Percentiles rank a stretch among this genome's conserved stretches.
Evolutionary conservation across 2,329 filamentous ascomycete genomes (phyloP).

Genomic region (Lachnellula suecica): DNA sequence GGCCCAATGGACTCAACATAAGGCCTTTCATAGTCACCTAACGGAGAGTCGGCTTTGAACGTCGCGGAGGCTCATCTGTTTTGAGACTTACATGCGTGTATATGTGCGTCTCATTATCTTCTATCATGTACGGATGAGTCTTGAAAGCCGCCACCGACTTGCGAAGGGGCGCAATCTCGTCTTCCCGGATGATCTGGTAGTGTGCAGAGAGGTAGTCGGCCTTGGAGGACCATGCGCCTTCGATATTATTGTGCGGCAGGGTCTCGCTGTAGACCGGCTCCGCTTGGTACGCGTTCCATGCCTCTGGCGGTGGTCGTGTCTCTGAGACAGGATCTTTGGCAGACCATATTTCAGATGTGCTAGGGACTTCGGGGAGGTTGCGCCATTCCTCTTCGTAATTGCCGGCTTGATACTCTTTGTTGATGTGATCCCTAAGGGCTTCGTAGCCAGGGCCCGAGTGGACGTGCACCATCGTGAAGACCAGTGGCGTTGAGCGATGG

Average conservation of each 20-base stretch:
- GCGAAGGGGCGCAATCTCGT: slow-evolving; percentile 68
- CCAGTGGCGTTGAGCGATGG: background rate
- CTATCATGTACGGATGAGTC: slow-evolving; percentile 51
- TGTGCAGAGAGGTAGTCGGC: slow-evolving; percentile 70
- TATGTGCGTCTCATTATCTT: slow-evolving; percentile 57
- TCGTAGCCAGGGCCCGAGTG: background rate
- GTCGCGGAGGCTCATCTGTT: background rate
- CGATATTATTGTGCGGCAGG: slow-evolving; percentile 52
- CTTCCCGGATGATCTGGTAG: slow-evolving; percentile 74
- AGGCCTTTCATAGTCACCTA: slow-evolving; percentile 68
- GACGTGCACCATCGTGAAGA: background rate
- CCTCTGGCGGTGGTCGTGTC: slow-evolving; percentile 6
- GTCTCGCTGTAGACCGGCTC: slow-evolving; percentile 14
- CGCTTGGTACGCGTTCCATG: slow-evolving; percentile 25
- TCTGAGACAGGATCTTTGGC: background rate
- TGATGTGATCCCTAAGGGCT: slow-evolving; percentile 11
- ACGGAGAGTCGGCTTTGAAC: background rate
- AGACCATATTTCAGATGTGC: slow-evolving; percentile 47
- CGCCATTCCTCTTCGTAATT: slow-evolving; percentile 30
- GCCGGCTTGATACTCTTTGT: slow-evolving; percentile 5
- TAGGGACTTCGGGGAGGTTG: slow-evolving; percentile 52
- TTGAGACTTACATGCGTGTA: slow-evolving; percentile 63
- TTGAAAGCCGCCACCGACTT: slow-evolving; percentile 61
- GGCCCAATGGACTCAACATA: slow-evolving; percentile 59
- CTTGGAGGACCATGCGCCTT: slow-evolving; percentile 57